Evolutionary conservation across 495 filamentous ascomycete genomes (phyloP).

Genomic region (Tuber microsphaerosporum): DNA sequence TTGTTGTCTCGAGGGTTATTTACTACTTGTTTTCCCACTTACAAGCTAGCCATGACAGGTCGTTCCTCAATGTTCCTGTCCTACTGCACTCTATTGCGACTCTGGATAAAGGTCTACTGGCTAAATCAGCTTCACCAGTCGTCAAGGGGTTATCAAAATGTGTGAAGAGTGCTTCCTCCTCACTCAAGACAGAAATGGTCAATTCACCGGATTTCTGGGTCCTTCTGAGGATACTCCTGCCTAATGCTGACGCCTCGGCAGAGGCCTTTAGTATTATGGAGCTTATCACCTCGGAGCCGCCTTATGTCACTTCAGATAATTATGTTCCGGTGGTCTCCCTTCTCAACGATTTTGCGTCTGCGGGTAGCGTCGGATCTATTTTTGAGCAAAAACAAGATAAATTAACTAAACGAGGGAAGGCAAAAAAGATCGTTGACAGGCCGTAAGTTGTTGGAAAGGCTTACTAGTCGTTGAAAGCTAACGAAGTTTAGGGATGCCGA

Average conservation of each 20-base stretch:
- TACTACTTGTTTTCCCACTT: conserved; percentile 81
- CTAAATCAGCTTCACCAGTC: conserved; percentile 65
- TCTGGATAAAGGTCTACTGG: conserved; percentile 68
- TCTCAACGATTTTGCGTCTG: conserved; percentile 81
- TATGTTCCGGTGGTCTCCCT: conserved; percentile 78
- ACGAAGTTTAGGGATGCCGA: conserved; percentile 53
- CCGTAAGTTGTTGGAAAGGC: conserved; percentile 18
- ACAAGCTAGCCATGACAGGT: conserved; percentile 80
- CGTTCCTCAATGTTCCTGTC: conserved; percentile 85
- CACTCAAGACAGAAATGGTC: conserved; percentile 82
- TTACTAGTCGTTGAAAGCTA: conserved; percentile 3
- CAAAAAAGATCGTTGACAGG: conserved; percentile 31
- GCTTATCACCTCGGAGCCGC: conserved; percentile 56
- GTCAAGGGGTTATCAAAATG: conserved; percentile 74
- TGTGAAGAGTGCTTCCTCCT: conserved; percentile 53
- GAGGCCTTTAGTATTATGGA: conserved; percentile 79
- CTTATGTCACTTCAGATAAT: conserved; percentile 86
- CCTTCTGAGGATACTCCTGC: conserved; percentile 68
- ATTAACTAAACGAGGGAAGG: conserved; percentile 45
- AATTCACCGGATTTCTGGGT: conserved; percentile 97
- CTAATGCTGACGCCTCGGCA: conserved; percentile 59
- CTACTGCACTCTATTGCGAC: conserved; percentile 84
- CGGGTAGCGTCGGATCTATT: conserved; percentile 69
- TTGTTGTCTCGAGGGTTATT: conserved; percentile 71
- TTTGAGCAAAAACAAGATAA: conserved; percentile 76